Evolutionary conservation across 441 rosid species (phyloP), one percentile per base, ranked within the genome.

Genomic region (Adansonia grandidieri): DNA sequence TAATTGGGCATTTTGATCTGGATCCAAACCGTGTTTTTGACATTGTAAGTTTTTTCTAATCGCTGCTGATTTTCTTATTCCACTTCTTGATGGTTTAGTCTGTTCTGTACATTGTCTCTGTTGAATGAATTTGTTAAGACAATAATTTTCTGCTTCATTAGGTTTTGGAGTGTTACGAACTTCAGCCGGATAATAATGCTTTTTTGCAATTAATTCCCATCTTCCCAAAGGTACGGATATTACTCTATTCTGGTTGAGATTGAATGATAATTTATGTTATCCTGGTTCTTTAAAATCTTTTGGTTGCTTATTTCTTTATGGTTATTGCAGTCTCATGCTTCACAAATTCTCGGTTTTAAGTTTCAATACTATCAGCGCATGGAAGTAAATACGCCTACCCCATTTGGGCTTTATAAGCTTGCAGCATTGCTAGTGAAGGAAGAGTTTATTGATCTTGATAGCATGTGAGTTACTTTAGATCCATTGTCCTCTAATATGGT

Each of bases 21-120:
- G 99, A 97, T 82, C 99, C 99, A 0, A 97, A 97, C 81, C 99
- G 99, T 81, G 99, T 97, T 88, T 97, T 97, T 73, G 99, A 97
- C 86, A 91, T 97, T 79, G 99, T 97, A 91, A 96, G 99, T 84
- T 80, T 32, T 68, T 47, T 70, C 45, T 20, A 24, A 9, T 42
- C 40, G 5, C 32, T 57, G 32, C 22, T 0, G 32, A 54, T 32
- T 11, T 54, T 72, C 10, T 54, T 54, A 17, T 17, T 72, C 61
- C 45, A 71, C n/a, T 22, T 45, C 51, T 17, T 71, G 22, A 71
- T 71, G 42, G 10, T 71, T 40, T 15, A 37, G 63, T 13, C 42
- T 54, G 4, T 32, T 40, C 5, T 47, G n/a, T 71, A 8, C 45
- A n/a, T 54, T n/a, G 4, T 9, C n/a, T 62, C 44, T 56, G 42